phyloP scores from a whole-genome alignment of 2,329 filamentous ascomycete genomes.

The Lomentospora prolificans region DNA sequence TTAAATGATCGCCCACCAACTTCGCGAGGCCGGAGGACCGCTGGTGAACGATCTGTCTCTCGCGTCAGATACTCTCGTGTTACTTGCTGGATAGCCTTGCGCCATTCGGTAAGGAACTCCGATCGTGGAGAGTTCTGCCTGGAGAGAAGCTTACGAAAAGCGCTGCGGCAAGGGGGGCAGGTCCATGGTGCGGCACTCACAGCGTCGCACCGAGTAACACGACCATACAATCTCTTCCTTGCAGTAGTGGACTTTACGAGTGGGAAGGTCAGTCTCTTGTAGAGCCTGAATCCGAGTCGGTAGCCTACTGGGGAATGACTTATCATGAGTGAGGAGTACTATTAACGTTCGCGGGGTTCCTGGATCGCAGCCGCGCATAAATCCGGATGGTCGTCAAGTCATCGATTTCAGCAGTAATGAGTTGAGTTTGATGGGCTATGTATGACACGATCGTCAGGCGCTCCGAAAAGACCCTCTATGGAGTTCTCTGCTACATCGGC shows the following conservation, averaged over 20 bases:
- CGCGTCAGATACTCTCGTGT: conserved; percentile 8
- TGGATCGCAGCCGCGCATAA: neutral
- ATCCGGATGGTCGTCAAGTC: neutral
- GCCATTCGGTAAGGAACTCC: neutral
- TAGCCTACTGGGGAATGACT: neutral
- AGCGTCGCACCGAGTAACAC: conserved; percentile 9
- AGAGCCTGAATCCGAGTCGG: conserved; percentile 14
- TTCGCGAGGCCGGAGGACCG: conserved; percentile 11
- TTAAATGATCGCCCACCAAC: neutral
- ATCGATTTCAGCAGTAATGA: neutral
- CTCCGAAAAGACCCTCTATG: conserved; percentile 9
- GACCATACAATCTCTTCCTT: conserved; percentile 13
- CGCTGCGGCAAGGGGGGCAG: neutral
- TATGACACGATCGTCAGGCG: too few relatives aligned
- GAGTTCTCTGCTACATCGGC: conserved; percentile 9
- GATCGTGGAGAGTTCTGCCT: neutral
- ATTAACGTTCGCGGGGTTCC: neutral
- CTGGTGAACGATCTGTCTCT: conserved; percentile 9
- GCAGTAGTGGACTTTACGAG: conserved; percentile 14
- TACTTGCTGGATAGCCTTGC: neutral
- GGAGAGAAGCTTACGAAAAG: conserved; percentile 1
- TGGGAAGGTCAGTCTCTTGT: conserved; percentile 15
- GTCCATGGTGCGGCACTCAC: conserved; percentile 10
- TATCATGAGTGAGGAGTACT: neutral
- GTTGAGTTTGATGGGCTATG: neutral